Percentiles rank a stretch among this genome's conserved stretches.
phyloP scores from a whole-genome alignment of 148 eudicot genomes.

The Arbutus unedo region DNA sequence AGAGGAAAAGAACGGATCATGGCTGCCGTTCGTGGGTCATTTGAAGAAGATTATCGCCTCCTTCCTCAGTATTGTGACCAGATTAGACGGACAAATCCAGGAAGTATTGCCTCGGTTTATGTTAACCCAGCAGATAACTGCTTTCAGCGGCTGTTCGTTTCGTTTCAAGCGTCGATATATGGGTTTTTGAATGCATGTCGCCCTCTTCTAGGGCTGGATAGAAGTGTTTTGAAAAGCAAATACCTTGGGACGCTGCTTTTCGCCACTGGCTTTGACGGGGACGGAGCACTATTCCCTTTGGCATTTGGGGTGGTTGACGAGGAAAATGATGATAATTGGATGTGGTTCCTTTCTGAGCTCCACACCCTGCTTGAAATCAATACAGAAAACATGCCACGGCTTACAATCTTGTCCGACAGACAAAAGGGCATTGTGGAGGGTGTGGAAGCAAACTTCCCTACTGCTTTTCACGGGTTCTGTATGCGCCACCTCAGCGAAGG shows the following conservation, averaged over 20 bases:
- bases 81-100: constrained; percentile 61
- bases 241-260: constrained; percentile 63
- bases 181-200: constrained; percentile 73
- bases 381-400: constrained; percentile 69
- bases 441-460: constrained; percentile 60
- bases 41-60: constrained; percentile 73
- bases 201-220: constrained; percentile 70
- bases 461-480: constrained; percentile 73
- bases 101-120: constrained; percentile 65
- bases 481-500: constrained; percentile 61
- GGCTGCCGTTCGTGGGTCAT: constrained; percentile 76
- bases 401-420: constrained; percentile 65
- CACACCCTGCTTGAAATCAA: constrained; percentile 58
- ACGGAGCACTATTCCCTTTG: constrained; percentile 62
- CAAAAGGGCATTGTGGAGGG: constrained; percentile 56
- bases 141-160: constrained; percentile 61
- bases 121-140: constrained; percentile 49
- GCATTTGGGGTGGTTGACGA: constrained; percentile 80
- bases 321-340: constrained; percentile 73
- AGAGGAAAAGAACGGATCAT: constrained; percentile 75
- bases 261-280: constrained; percentile 70
- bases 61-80: constrained; percentile 65
- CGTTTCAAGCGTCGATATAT: constrained; percentile 62
- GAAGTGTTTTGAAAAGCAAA: constrained; percentile 55
- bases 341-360: constrained; percentile 81